phyloP scores from a whole-genome alignment of 805 yeast genomes.

The Metschnikowia aberdeeniae region DNA sequence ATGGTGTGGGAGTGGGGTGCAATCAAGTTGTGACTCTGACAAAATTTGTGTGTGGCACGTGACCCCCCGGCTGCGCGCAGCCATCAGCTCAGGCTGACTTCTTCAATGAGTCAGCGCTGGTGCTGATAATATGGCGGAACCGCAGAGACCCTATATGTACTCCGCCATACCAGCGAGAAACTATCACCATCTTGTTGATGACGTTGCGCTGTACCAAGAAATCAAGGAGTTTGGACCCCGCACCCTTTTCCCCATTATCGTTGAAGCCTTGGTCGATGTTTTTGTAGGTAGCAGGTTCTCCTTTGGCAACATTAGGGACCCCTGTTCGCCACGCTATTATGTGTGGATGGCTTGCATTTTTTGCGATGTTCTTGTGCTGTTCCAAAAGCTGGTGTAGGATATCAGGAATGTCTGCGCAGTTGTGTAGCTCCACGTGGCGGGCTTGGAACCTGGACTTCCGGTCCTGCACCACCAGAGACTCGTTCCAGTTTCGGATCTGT shows the following conservation, averaged over 20 bases:
- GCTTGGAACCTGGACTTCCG: constrained; percentile 69
- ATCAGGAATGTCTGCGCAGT: constrained; percentile 39
- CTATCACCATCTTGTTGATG: constrained; percentile 59
- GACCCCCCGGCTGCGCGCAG: constrained; percentile 1
- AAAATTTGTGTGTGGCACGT: constrained; percentile 5
- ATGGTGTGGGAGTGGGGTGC: neutral
- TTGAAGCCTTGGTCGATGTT: constrained; percentile 53
- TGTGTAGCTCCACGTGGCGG: constrained; percentile 41
- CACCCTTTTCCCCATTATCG: constrained; percentile 75
- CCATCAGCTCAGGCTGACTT: constrained; percentile 29
- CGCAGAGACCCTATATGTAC: constrained; percentile 67
- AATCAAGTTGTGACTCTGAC: neutral
- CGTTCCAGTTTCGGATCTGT: constrained; percentile 26
- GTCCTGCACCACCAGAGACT: constrained; percentile 32
- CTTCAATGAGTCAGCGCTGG: constrained; percentile 38
- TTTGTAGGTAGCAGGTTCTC: constrained; percentile 7
- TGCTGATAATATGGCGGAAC: constrained; percentile 61
- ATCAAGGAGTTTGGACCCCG: constrained; percentile 55
- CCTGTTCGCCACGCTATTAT: constrained; percentile 70
- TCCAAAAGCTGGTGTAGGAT: constrained; percentile 40
- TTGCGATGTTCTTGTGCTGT: constrained; percentile 45
- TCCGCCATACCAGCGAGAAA: constrained; percentile 82
- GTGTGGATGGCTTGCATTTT: constrained; percentile 62
- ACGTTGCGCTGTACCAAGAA: constrained; percentile 48
- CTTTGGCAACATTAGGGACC: neutral